phyloP scores from a whole-genome alignment of 768 basidiomycete genomes.

The Austroboletus eburneus region DNA sequence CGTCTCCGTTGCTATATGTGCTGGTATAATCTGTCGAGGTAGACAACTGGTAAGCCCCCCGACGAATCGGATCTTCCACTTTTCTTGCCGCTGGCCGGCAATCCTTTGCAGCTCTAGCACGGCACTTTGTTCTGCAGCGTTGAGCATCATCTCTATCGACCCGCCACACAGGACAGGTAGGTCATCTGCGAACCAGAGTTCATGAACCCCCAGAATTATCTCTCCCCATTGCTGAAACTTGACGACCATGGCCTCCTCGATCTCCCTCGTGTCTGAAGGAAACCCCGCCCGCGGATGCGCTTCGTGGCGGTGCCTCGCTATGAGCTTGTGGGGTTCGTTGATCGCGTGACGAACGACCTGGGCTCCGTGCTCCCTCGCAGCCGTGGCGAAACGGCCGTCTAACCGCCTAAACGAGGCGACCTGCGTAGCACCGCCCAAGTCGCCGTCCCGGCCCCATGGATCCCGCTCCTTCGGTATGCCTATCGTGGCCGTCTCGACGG shows the following conservation, averaged over 20 bases:
- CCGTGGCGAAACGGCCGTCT: slow-evolving; percentile 33
- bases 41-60: slow-evolving; percentile 13
- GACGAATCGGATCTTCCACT: slow-evolving; percentile 31
- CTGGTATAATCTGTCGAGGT: neutral
- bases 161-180: slow-evolving; percentile 34
- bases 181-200: slow-evolving; percentile 45
- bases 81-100: slow-evolving; percentile 14
- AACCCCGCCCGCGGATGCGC: slow-evolving; percentile 46
- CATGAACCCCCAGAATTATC: slow-evolving; percentile 39
- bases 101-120: slow-evolving; percentile 22
- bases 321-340: slow-evolving; percentile 40
- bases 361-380: slow-evolving; percentile 23
- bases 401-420: slow-evolving; percentile 58
- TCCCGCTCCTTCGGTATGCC: slow-evolving; percentile 59
- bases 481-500: slow-evolving; percentile 53
- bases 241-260: slow-evolving; percentile 45
- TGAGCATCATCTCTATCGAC: slow-evolving; percentile 26
- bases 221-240: slow-evolving; percentile 56
- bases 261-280: slow-evolving; percentile 41
- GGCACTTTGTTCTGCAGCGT: slow-evolving; percentile 20
- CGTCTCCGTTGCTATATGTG: slow-evolving; percentile 8
- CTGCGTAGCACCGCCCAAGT: slow-evolving; percentile 62
- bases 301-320: slow-evolving; percentile 45
- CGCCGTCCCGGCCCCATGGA: slow-evolving; percentile 66
- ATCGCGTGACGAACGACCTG: slow-evolving; percentile 5